Evolutionary conservation across 1,284 basidiomycete genomes (phyloP).

Genomic region (Coniophora puteana): DNA sequence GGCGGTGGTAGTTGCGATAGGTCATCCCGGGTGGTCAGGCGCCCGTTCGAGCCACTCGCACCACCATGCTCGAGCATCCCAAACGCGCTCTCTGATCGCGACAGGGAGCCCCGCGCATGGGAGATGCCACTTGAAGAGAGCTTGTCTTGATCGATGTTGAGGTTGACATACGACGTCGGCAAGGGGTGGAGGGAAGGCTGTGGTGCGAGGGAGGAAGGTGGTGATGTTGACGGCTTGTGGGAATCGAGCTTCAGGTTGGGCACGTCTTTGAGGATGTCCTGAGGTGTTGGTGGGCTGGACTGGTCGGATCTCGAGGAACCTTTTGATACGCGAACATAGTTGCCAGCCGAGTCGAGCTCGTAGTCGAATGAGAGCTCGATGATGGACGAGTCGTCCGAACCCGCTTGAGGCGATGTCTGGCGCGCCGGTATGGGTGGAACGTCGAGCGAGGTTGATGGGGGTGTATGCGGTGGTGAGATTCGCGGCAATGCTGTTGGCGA

Average conservation of each 20-base stretch:
- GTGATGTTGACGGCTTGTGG: neutral
- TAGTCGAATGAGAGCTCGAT: conserved; percentile 73
- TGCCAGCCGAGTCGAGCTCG: conserved; percentile 54
- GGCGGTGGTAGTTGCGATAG: conserved; percentile 15
- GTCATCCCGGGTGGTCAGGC: too few species aligned
- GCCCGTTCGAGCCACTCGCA: too few species aligned
- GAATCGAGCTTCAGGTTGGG: too few species aligned
- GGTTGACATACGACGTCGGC: conserved; percentile 30
- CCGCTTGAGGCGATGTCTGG: conserved; percentile 37
- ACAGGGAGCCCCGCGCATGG: conserved; percentile 47
- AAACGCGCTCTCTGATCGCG: conserved; percentile 62
- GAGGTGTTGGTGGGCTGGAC: conserved; percentile 37
- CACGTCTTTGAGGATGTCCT: conserved; percentile 22
- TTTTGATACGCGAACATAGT: conserved; percentile 53
- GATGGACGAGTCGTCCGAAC: conserved; percentile 60
- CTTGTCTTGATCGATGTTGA: too few species aligned
- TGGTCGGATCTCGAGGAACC: conserved; percentile 30
- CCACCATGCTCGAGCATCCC: conserved; percentile 21
- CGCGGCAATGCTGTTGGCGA: conserved; percentile 30
- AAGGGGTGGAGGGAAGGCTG: conserved; percentile 26
- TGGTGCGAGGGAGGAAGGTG: conserved; percentile 8
- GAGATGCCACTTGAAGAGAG: too few species aligned
- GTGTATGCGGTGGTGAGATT: conserved; percentile 26
- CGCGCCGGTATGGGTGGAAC: conserved; percentile 25
- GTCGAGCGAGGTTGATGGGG: conserved; percentile 22